Conservation (phyloP, 768 basidiomycete species). For the Serendipita sp. region DNA sequence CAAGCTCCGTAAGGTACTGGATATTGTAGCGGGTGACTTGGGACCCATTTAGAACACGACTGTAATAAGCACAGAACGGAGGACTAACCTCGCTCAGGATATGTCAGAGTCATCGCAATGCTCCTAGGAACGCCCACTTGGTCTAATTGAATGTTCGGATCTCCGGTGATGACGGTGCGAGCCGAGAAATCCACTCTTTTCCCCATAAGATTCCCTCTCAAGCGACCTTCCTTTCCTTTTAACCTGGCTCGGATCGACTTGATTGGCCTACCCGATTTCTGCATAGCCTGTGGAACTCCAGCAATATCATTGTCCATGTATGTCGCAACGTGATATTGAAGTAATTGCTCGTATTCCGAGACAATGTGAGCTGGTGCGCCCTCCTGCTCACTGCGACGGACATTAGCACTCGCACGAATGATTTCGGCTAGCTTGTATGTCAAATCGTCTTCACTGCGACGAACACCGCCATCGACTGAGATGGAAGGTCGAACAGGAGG, state of each 20-base stretch:
- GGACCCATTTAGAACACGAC: not conserved
- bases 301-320: slow-evolving; percentile 99
- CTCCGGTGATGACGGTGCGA: slow-evolving; percentile 97
- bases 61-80: not conserved
- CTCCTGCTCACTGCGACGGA: slow-evolving; percentile 86
- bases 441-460: slow-evolving; percentile 95
- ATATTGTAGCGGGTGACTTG: slow-evolving; percentile 97
- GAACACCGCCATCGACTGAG: slow-evolving; percentile 88
- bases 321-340: slow-evolving; percentile 98
- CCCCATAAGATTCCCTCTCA: slow-evolving; percentile 97
- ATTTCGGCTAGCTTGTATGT: slow-evolving; percentile 97
- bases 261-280: slow-evolving; percentile 93
- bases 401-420: slow-evolving; percentile 86
- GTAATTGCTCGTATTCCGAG: slow-evolving; percentile 86
- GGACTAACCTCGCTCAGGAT: slow-evolving; percentile 76
- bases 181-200: slow-evolving; percentile 99
- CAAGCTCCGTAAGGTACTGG: slow-evolving; percentile 80
- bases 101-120: slow-evolving; percentile 97
- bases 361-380: slow-evolving; percentile 94
- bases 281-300: slow-evolving; percentile 90
- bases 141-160: slow-evolving; percentile 90
- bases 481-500: slow-evolving; percentile 97
- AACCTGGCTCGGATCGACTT: slow-evolving; percentile 96
- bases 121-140: slow-evolving; percentile 91
- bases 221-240: slow-evolving; percentile 96